Base-by-base conservation (phyloP, 164 flowering plant species). In the Vitis rupestris region DNA sequence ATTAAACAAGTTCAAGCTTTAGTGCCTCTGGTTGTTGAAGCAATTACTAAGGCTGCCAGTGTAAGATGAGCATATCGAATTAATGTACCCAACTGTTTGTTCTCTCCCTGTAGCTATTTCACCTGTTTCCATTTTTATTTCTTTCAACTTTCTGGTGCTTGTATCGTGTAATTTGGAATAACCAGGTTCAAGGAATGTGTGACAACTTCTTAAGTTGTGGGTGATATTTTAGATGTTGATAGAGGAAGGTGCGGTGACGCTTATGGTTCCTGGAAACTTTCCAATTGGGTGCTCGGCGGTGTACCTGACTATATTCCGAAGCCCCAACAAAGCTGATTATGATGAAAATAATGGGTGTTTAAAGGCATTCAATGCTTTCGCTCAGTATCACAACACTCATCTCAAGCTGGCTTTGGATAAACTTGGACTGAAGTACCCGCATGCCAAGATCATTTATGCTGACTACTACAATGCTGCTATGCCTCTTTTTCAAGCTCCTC, bases 181-280 rank as follows among this genome's bases (percentile, higher is more conserved):
- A 23, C 27, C 2, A 23, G 27, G 27, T 23, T 23, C 27, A 23
- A 23, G 27, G 27, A 23, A 23, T 1, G 27, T 23, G 27, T 57
- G 0, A 14, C 51, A 27, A 4, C 48, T 27, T 65, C 6, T 14
- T 48, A 10, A 30, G 19, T 59, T 31, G 23, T 23, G 1, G 7
- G 44, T 37, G 2, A 17, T 48, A 16, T 60, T 27, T 1, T 37
- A 84, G 90, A 57, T 14, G 56, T 64, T 88, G 85, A 83, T 88
- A 59, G 78, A 80, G 64, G 82, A 79, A 71, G 92, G 92, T 11
- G 89, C 87, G 10, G 75, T 66, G 80, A 78, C 73, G 37, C 31
- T 88, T 15, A 47, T 86, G 78, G 85, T 88, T 52, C 87, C 90
- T 0, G 90, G 87, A n/a, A 85, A 80, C 61, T 61, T 86, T 4